These are phyloP conservation scores for Clarireedia hainanense DNA, from an alignment of 2,329 filamentous ascomycete genomes.

Conservation along the genomic window DNA sequence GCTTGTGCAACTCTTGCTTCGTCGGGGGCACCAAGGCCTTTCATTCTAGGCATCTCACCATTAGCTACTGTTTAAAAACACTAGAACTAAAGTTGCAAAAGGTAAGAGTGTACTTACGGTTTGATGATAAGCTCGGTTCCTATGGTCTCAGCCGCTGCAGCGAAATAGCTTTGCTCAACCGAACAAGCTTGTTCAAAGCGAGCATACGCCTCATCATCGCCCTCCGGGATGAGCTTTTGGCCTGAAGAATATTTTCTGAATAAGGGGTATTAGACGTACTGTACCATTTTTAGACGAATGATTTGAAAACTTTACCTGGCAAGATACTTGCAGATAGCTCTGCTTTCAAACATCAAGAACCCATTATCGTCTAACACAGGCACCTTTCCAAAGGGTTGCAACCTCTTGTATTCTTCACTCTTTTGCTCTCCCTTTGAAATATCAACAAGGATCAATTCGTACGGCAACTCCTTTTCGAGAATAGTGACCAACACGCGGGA, in stretches of 20 bases:
- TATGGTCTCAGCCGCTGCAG: conserved; percentile 7
- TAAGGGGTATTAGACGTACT: background rate
- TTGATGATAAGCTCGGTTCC: conserved; percentile 14
- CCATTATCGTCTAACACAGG: conserved; percentile 30
- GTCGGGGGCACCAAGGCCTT: conserved; percentile 11
- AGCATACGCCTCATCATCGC: conserved; percentile 6
- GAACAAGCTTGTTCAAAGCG: conserved; percentile 17
- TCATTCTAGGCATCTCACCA: background rate
- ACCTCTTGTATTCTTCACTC: conserved; percentile 16
- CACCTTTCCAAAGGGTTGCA: conserved; percentile 31
- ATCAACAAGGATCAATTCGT: conserved; percentile 25
- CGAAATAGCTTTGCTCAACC: conserved; percentile 24
- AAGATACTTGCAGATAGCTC: conserved; percentile 28
- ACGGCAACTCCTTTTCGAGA: conserved; percentile 26
- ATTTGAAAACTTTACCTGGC: conserved; percentile 7
- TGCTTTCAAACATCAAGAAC: conserved; percentile 26
- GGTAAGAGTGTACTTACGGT: conserved; percentile 7
- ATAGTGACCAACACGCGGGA: conserved; percentile 21
- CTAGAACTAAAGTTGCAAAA: background rate
- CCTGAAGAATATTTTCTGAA: background rate
- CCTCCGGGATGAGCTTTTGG: conserved; percentile 19
- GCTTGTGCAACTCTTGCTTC: conserved; percentile 12
- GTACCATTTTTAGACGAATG: background rate
- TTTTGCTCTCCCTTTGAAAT: conserved; percentile 26
- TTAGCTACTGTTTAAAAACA: background rate